A percentile compares a stretch with the other conserved stretches of the same genome.
Conservation (phyloP, 495 filamentous ascomycete genomes). For the Podospora sp. region DNA sequence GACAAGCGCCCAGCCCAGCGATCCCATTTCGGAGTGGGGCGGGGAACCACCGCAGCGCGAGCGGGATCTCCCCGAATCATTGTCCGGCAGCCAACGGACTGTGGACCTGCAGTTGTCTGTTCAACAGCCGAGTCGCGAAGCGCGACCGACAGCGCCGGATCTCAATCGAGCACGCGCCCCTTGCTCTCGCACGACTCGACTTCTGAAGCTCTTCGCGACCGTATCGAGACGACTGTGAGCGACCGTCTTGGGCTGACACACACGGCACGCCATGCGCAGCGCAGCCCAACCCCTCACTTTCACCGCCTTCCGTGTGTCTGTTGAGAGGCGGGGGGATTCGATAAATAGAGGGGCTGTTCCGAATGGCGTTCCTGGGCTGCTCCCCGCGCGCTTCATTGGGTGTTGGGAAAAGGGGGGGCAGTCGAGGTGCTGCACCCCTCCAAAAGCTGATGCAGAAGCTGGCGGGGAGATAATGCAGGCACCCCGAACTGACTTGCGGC, state of each 20-base stretch:
- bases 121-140: background rate
- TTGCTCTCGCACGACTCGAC: background rate
- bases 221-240: background rate
- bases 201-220: background rate
- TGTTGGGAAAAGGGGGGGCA: background rate
- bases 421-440: background rate
- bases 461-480: background rate
- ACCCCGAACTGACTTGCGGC: background rate
- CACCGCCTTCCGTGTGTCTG: background rate
- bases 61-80: slow-evolving; percentile 24
- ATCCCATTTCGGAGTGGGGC: slow-evolving; percentile 29
- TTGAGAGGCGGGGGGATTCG: background rate
- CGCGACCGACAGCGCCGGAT: background rate
- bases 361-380: slow-evolving; percentile 4
- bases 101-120: slow-evolving; percentile 2
- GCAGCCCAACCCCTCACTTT: background rate
- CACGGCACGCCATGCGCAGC: background rate
- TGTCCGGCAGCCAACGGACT: slow-evolving; percentile 23
- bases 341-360: slow-evolving; percentile 3
- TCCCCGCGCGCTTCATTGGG: background rate
- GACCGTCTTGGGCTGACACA: background rate
- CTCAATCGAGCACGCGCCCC: background rate
- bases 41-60: slow-evolving; percentile 24
- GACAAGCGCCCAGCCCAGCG: slow-evolving; percentile 5
- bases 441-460: background rate